A percentile compares a stretch with the other conserved stretches of the same genome.
These are phyloP conservation scores for Naegleria gruberi DNA, from an alignment of 208 protist species.

Conservation along the genomic window DNA sequence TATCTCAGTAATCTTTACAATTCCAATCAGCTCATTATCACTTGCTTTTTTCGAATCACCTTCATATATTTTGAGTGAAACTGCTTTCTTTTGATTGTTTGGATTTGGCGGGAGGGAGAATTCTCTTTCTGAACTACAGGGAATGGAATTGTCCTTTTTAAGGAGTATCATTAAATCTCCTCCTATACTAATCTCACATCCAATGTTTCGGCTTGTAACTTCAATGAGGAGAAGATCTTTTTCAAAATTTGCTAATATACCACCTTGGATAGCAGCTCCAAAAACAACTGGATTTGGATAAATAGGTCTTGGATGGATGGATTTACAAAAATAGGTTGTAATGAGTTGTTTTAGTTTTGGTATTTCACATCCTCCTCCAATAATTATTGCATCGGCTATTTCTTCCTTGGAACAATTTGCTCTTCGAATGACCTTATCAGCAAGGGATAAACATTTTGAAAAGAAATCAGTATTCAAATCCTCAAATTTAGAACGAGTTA, in stretches of 20 bases:
- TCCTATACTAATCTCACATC: too few relatives aligned
- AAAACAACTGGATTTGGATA: conserved; percentile 46
- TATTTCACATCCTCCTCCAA: conserved; percentile 91
- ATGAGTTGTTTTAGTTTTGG: conserved; percentile 84
- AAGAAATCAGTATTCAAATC: conserved; percentile 76
- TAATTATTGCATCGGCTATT: conserved; percentile 79
- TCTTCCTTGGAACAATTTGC: conserved; percentile 60
- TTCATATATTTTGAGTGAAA: too few relatives aligned
- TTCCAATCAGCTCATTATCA: too few relatives aligned
- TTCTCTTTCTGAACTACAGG: too few relatives aligned
- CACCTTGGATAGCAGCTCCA: conserved; percentile 73
- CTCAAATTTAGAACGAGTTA: conserved; percentile 96
- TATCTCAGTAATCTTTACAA: too few relatives aligned
- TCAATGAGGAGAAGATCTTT: conserved; percentile 56
- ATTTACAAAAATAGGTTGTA: conserved; percentile 74
- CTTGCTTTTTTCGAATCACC: too few relatives aligned
- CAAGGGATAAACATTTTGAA: conserved; percentile 53
- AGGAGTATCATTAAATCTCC: too few relatives aligned
- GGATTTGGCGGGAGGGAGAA: too few relatives aligned
- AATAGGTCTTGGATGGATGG: conserved; percentile 54
- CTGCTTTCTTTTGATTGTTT: too few relatives aligned
- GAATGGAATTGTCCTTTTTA: too few relatives aligned
- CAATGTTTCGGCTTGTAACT: too few relatives aligned
- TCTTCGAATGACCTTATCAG: conserved; percentile 71
- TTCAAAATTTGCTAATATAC: conserved; percentile 52